Base-by-base conservation (phyloP, 352 stramenopile species). In the Phytophthora multivora region DNA sequence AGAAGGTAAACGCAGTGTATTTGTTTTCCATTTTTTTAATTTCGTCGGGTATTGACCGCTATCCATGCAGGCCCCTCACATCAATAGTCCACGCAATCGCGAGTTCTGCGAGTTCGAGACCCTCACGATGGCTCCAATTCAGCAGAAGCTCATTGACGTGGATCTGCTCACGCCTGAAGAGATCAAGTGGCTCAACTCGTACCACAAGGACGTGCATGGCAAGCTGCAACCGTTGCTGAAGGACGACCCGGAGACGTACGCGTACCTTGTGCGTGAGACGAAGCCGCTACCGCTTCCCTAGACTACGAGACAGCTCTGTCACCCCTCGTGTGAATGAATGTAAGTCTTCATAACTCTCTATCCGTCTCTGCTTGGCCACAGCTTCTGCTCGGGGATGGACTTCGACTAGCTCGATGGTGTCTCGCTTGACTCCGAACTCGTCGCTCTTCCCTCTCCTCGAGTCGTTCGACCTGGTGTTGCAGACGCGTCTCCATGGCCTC, bases 61-160 rank as follows among this genome's bases (percentile, higher is more conserved):
- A 1, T 33, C 3, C 28, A 4, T 33, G 10, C 46, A 86, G 75
- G 80, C 80, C 4, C 23, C 55, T 41, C 69, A 83, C 45, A 82
- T 93, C 60, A 81, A 75, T 62, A 95, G 84, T 36, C 75, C 77
- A 28, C 55, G 89, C 33, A 67, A 87, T 46, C 56, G 92, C 79
- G 77, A 97, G 51, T 99, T 98, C 62, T 95, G 98, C 48, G 88
- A 92, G 64, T 99, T 99, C 73, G 85, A 96, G 54, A 98, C 92
- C 45, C 86, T 99, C 49, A 99, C 98, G 16, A 95, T 99, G 83
- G 97, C 97, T 51, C 98, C 98, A 18, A 99, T 99, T 71, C 94
- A 99, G 77, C 96, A 93, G 56, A 98, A 98, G 74, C 80, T 99
- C 26, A 98, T 99, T 64, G 89, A 99, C 63, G 48, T 86, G 23